Evolutionary conservation across 2,329 filamentous ascomycete species (phyloP).

Genomic region (Aureobasidium sp.): DNA sequence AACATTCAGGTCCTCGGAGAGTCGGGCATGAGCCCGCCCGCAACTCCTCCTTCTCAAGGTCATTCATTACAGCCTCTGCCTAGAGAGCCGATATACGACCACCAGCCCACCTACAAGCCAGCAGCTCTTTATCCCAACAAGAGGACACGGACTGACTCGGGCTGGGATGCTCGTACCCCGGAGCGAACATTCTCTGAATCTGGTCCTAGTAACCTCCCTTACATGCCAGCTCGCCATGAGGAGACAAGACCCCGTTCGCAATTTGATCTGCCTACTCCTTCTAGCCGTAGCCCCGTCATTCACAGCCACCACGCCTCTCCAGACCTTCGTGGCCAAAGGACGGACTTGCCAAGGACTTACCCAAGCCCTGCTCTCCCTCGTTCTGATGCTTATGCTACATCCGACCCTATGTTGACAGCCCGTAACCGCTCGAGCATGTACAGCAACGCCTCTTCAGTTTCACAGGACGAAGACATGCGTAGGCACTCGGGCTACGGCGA

Average conservation of each 20-base stretch:
- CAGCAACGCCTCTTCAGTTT: slow-evolving; percentile 12
- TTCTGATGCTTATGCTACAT: background rate
- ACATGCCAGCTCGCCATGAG: background rate
- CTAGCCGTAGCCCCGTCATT: background rate
- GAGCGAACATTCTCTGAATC: slow-evolving; percentile 1
- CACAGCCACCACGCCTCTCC: slow-evolving; percentile 12
- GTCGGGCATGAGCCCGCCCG: slow-evolving; percentile 25
- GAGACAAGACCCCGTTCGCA: slow-evolving; percentile 7
- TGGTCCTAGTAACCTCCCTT: slow-evolving; percentile 6
- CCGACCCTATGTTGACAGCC: slow-evolving; percentile 3
- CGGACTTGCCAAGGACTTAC: slow-evolving; percentile 2
- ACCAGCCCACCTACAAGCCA: slow-evolving; percentile 28
- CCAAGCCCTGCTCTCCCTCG: slow-evolving; percentile 1
- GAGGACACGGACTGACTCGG: slow-evolving; percentile 25
- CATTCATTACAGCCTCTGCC: slow-evolving; percentile 24
- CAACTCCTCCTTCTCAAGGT: slow-evolving; percentile 25
- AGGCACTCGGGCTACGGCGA: slow-evolving; percentile 10
- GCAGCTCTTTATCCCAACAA: slow-evolving; percentile 31
- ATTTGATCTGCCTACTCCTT: slow-evolving; percentile 7
- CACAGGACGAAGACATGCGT: slow-evolving; percentile 7
- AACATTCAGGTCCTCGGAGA: slow-evolving; percentile 24
- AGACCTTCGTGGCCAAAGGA: slow-evolving; percentile 1
- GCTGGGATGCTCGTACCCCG: slow-evolving; percentile 12
- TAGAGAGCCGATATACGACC: slow-evolving; percentile 26
- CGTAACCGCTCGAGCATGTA: slow-evolving; percentile 13